phyloP scores from a whole-genome alignment of 2,329 filamentous ascomycete species.

The Aspergillus sp. region DNA sequence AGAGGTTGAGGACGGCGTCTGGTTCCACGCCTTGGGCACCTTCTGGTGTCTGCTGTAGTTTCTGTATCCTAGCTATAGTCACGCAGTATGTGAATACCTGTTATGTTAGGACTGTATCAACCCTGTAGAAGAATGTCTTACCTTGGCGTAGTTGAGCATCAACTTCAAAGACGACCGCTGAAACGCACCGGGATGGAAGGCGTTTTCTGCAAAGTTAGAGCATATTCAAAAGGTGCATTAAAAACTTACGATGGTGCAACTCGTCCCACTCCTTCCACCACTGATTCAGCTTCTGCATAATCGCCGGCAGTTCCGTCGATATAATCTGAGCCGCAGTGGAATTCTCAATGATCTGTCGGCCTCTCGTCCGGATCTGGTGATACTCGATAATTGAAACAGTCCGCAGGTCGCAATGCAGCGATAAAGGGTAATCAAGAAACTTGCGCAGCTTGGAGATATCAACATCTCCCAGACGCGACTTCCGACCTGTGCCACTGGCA shows the following conservation, averaged over 20 bases:
- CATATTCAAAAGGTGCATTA: not conserved
- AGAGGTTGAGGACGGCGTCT: slow-evolving; percentile 26
- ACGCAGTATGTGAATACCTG: slow-evolving; percentile 33
- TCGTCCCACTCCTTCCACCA: slow-evolving; percentile 39
- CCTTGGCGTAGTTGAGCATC: slow-evolving; percentile 33
- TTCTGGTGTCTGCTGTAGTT: slow-evolving; percentile 27
- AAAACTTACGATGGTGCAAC: slow-evolving; percentile 31
- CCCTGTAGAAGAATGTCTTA: not conserved
- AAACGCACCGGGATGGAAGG: slow-evolving; percentile 37
- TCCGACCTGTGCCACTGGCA: slow-evolving; percentile 35
- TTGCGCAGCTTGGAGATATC: slow-evolving; percentile 33
- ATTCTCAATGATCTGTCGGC: slow-evolving; percentile 31
- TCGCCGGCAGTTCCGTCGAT: slow-evolving; percentile 30
- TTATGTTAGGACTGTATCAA: not conserved
- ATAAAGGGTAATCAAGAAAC: slow-evolving; percentile 37
- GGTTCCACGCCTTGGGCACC: slow-evolving; percentile 23
- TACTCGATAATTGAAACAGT: slow-evolving; percentile 37
- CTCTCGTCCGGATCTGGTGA: slow-evolving; percentile 36
- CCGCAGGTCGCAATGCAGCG: slow-evolving; percentile 34
- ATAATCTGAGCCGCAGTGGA: slow-evolving; percentile 26
- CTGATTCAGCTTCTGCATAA: slow-evolving; percentile 31
- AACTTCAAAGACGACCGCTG: slow-evolving; percentile 36
- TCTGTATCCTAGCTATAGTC: slow-evolving; percentile 35
- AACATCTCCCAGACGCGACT: slow-evolving; percentile 35
- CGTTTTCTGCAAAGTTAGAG: slow-evolving; percentile 27